Percentiles rank a stretch among this genome's conserved stretches.
Evolutionary conservation across 2,329 filamentous ascomycete species (phyloP).

Genomic region (Talaromyces pinophilus): DNA sequence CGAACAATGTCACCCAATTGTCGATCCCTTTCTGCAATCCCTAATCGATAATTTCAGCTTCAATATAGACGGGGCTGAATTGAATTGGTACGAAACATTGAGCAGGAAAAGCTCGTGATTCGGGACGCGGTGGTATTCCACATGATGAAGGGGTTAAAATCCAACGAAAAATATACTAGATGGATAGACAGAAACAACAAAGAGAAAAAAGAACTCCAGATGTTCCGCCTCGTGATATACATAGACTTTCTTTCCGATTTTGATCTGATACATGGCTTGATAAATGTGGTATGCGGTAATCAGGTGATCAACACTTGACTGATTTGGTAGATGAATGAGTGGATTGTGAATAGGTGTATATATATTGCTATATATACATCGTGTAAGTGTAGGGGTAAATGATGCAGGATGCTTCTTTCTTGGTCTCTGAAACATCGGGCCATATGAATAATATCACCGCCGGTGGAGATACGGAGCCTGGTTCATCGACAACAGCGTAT

Average conservation of each 20-base stretch:
- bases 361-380: constrained; percentile 1
- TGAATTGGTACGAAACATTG: no score
- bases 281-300: neutral
- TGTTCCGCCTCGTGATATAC: neutral
- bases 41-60: no score
- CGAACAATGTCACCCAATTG: no score
- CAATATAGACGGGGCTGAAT: no score
- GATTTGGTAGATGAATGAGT: neutral
- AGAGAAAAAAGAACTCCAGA: neutral
- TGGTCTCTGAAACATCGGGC: no score
- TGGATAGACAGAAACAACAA: neutral
- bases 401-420: neutral
- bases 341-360: neutral
- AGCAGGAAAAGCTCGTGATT: no score
- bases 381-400: neutral
- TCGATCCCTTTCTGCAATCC: no score
- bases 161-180: no score
- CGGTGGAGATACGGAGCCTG: constrained; percentile 46
- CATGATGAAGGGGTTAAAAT: no score
- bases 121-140: no score
- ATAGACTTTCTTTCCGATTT: neutral
- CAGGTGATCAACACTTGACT: neutral
- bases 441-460: constrained; percentile 30
- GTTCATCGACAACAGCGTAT: constrained; percentile 49
- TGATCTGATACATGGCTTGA: neutral